phyloP scores from a whole-genome alignment of 1,284 basidiomycete genomes.

The Afroboletus lepidellus region DNA sequence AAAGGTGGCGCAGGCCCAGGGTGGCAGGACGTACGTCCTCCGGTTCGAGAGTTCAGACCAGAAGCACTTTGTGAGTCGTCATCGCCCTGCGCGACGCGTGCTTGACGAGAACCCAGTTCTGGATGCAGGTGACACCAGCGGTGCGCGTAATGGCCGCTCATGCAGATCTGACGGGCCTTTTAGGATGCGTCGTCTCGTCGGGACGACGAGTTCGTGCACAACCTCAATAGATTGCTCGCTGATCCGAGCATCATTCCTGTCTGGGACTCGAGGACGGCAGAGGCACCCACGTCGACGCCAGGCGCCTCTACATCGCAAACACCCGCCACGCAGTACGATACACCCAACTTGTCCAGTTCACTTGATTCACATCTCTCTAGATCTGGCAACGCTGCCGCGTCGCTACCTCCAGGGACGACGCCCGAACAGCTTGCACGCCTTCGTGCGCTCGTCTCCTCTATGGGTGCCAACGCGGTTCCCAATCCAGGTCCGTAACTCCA shows the following conservation, averaged over 20 bases:
- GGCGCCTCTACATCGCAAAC: constrained; percentile 34
- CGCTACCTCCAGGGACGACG: constrained; percentile 34
- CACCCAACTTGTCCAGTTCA: background rate
- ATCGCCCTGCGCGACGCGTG: background rate
- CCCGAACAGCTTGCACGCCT: constrained; percentile 58
- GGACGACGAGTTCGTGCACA: constrained; percentile 67
- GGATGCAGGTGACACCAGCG: constrained; percentile 65
- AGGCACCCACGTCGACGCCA: constrained; percentile 42
- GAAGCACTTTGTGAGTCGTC: constrained; percentile 69
- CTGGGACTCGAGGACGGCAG: constrained; percentile 45
- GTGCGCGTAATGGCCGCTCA: background rate
- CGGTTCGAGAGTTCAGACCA: constrained; percentile 80
- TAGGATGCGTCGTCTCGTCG: constrained; percentile 68
- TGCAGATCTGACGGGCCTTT: constrained; percentile 7
- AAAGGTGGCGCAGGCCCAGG: constrained; percentile 58
- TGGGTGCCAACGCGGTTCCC: constrained; percentile 29
- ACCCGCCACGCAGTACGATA: constrained; percentile 20
- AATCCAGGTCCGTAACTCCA: constrained; percentile 10
- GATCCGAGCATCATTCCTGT: constrained; percentile 59
- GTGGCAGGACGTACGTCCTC: constrained; percentile 72
- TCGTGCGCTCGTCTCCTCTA: constrained; percentile 39
- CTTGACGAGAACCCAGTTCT: constrained; percentile 52
- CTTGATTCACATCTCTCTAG: constrained; percentile 1
- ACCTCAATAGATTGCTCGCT: constrained; percentile 65
- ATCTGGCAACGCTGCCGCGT: background rate